Conservation (phyloP, 352 stramenopile species). For the Pythium chondricola region DNA sequence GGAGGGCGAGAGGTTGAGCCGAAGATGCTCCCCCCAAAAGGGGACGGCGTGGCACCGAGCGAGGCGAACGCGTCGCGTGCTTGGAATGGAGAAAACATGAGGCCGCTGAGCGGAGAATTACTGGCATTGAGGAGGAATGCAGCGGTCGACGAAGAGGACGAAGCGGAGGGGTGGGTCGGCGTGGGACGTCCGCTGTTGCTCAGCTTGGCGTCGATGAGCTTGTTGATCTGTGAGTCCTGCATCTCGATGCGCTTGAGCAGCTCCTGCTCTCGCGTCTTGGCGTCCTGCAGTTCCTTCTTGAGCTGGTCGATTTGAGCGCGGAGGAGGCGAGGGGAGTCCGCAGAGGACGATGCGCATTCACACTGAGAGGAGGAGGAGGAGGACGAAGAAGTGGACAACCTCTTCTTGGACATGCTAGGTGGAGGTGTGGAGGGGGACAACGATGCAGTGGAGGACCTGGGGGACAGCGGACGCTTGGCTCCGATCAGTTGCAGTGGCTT, state of each 20-base stretch:
- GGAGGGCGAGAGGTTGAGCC: conserved; percentile 18
- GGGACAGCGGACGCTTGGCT: not conserved
- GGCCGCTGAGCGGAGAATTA: conserved; percentile 20
- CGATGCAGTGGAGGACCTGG: not conserved
- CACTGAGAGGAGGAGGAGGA: not conserved
- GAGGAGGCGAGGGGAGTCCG: conserved; percentile 3
- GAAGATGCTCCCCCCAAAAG: conserved; percentile 9
- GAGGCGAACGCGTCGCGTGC: conserved; percentile 10
- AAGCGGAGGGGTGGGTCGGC: not conserved
- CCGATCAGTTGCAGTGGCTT: not conserved
- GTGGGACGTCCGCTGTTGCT: not conserved
- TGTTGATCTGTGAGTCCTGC: conserved; percentile 23
- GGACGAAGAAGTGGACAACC: not conserved
- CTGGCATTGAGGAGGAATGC: conserved; percentile 9
- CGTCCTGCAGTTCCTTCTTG: conserved; percentile 19
- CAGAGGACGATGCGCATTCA: not conserved
- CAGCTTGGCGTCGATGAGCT: conserved; percentile 7
- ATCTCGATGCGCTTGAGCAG: conserved; percentile 19
- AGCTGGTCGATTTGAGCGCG: conserved; percentile 17
- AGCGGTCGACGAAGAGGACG: not conserved
- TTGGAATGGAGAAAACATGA: conserved; percentile 20
- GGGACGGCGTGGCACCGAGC: conserved; percentile 16
- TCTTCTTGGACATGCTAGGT: not conserved
- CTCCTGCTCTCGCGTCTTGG: conserved; percentile 16
- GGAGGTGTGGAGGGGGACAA: not conserved